A percentile compares a stretch with the other conserved stretches of the same genome.
Evolutionary conservation across 192 early-diverging fungal species (phyloP).

Genomic region (Coemansia aciculifera): DNA sequence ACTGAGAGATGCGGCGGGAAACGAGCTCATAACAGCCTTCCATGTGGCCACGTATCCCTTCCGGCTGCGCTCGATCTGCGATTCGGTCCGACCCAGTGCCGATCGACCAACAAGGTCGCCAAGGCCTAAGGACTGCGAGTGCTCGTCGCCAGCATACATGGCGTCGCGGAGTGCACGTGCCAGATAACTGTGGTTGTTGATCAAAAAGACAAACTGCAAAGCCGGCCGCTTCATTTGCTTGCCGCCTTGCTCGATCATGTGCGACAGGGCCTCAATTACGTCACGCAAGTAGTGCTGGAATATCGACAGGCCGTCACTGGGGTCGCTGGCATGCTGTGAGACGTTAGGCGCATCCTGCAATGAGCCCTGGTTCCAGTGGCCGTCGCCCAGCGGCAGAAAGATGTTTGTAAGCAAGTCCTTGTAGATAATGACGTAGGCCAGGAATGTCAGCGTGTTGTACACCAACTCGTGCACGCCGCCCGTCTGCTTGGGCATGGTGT

Average conservation of each 20-base stretch:
- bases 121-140: conserved; percentile 46
- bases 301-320: conserved; percentile 50
- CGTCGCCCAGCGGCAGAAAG: conserved; percentile 51
- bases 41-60: conserved; percentile 50
- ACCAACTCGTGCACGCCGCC: conserved; percentile 51
- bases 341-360: conserved; percentile 23
- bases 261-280: conserved; percentile 44
- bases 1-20: conserved; percentile 43
- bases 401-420: conserved; percentile 48
- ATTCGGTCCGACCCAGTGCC: conserved; percentile 38
- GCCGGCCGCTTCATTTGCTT: conserved; percentile 52
- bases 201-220: conserved; percentile 51
- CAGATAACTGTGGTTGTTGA: conserved; percentile 52
- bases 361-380: conserved; percentile 43
- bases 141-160: conserved; percentile 46
- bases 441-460: conserved; percentile 44
- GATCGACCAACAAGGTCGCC: conserved; percentile 51
- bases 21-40: conserved; percentile 53
- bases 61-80: conserved; percentile 49
- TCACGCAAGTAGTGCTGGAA: conserved; percentile 56
- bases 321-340: conserved; percentile 49
- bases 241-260: conserved; percentile 45
- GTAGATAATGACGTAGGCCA: conserved; percentile 46
- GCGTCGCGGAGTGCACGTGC: conserved; percentile 48
- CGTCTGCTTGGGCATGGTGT: conserved; percentile 47